Percentiles rank a stretch among this genome's conserved stretches.
phyloP scores from a whole-genome alignment of 148 eudicot genomes.

The Vaccinium corymbosum region DNA sequence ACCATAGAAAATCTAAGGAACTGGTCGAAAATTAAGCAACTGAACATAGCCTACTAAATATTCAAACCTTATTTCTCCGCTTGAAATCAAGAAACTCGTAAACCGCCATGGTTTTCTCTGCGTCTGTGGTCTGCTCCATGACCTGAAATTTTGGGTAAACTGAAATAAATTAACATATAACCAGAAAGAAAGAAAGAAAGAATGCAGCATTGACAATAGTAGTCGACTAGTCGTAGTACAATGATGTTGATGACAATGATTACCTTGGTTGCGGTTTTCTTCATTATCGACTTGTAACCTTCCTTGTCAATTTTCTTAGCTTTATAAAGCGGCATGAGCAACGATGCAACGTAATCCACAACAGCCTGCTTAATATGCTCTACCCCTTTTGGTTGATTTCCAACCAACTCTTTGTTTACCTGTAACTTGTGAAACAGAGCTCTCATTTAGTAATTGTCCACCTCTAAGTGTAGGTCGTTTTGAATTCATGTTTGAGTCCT shows the following conservation, averaged over 20 bases:
- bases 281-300: constrained; percentile 92
- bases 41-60: not conserved
- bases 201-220: not conserved
- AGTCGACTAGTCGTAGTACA: not conserved
- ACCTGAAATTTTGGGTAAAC: constrained; percentile 47
- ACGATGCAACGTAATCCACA: constrained; percentile 86
- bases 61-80: constrained; percentile 82
- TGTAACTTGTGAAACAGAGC: constrained; percentile 83
- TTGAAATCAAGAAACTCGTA: constrained; percentile 87
- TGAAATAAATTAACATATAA: not conserved
- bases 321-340: constrained; percentile 96
- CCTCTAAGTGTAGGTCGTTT: constrained; percentile 35
- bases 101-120: constrained; percentile 87
- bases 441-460: constrained; percentile 51
- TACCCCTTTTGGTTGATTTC: constrained; percentile 60
- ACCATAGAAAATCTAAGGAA: constrained; percentile 5
- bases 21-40: not conserved
- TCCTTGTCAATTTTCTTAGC: constrained; percentile 88
- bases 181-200: not conserved
- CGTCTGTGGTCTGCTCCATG: constrained; percentile 94
- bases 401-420: constrained; percentile 62
- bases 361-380: constrained; percentile 78
- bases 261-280: constrained; percentile 99
- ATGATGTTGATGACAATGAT: constrained; percentile 29
- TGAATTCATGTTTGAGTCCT: constrained; percentile 64